A percentile compares a stretch with the other conserved stretches of the same genome.
These are phyloP conservation scores for Poronia punctata DNA, from an alignment of 495 filamentous ascomycete genomes.

Conservation along the genomic window DNA sequence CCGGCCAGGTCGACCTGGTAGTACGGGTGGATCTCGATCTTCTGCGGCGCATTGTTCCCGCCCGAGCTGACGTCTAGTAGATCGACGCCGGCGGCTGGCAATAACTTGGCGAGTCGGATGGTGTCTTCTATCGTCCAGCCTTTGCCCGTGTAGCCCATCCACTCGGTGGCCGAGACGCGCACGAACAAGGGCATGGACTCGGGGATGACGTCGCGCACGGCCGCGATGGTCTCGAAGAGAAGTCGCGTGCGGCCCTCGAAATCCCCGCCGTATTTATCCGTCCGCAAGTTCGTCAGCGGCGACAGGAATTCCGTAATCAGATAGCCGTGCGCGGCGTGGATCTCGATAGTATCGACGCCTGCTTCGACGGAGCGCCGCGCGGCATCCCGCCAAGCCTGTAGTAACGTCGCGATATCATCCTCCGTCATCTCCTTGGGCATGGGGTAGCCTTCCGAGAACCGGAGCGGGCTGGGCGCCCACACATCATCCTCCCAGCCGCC, in stretches of 20 bases:
- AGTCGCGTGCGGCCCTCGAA: slow-evolving; percentile 52
- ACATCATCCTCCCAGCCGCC: slow-evolving; percentile 65
- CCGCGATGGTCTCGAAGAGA: slow-evolving; percentile 39
- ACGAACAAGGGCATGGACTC: slow-evolving; percentile 56
- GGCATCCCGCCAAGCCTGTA: slow-evolving; percentile 53
- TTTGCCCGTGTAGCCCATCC: slow-evolving; percentile 50
- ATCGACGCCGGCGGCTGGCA: slow-evolving; percentile 63
- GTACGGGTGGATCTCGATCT: slow-evolving; percentile 46
- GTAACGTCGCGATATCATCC: slow-evolving; percentile 55
- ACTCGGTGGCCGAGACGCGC: slow-evolving; percentile 66
- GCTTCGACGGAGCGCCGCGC: slow-evolving; percentile 56
- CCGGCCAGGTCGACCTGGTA: slow-evolving; percentile 62
- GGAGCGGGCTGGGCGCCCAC: slow-evolving; percentile 38
- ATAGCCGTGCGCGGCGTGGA: slow-evolving; percentile 59
- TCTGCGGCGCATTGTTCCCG: slow-evolving; percentile 56
- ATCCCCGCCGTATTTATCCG: slow-evolving; percentile 50
- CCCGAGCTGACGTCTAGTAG: slow-evolving; percentile 68
- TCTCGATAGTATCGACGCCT: slow-evolving; percentile 63
- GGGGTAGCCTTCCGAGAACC: slow-evolving; percentile 38
- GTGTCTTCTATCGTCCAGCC: slow-evolving; percentile 62
- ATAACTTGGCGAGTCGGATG: slow-evolving; percentile 53
- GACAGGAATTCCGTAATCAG: slow-evolving; percentile 57
- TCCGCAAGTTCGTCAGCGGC: slow-evolving; percentile 52
- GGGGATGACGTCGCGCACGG: slow-evolving; percentile 48
- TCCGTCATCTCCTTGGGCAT: slow-evolving; percentile 52